phyloP scores from a whole-genome alignment of 768 basidiomycete genomes.

The Agrocybe chaxingu region DNA sequence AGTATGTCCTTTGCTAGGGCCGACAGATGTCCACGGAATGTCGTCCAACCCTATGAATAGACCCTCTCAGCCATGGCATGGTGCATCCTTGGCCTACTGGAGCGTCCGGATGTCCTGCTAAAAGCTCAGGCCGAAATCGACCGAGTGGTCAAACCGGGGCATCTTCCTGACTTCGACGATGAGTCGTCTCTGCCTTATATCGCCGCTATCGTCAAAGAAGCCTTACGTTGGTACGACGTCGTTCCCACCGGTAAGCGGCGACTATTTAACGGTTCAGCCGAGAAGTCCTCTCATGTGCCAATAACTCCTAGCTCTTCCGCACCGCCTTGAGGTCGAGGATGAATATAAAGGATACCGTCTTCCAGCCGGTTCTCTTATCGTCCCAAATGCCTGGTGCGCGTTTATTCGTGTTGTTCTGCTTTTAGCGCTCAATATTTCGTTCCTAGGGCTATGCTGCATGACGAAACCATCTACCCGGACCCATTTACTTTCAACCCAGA shows the following conservation, averaged over 20 bases:
- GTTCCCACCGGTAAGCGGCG: conserved; percentile 19
- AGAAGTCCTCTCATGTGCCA: neutral
- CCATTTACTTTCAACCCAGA: conserved; percentile 40
- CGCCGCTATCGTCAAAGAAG: conserved; percentile 27
- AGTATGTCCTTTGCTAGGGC: neutral
- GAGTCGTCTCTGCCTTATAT: conserved; percentile 26
- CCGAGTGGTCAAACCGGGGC: conserved; percentile 24
- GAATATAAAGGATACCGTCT: conserved; percentile 27
- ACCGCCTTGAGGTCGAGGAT: conserved; percentile 20
- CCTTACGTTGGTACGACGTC: conserved; percentile 25
- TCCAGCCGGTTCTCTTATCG: conserved; percentile 27
- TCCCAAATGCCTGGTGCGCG: conserved; percentile 30
- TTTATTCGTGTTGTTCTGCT: conserved; percentile 10
- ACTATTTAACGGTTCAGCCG: neutral
- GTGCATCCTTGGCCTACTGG: conserved; percentile 31
- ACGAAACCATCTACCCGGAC: conserved; percentile 35
- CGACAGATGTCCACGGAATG: neutral
- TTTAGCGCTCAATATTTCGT: neutral
- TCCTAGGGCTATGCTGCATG: conserved; percentile 38
- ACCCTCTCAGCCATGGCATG: conserved; percentile 24
- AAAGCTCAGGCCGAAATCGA: conserved; percentile 34
- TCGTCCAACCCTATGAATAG: conserved; percentile 6
- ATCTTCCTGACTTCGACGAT: conserved; percentile 30
- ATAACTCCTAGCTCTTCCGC: conserved; percentile 15
- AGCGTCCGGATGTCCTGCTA: conserved; percentile 27